phyloP scores from a whole-genome alignment of 2,329 filamentous ascomycete genomes.

The Cryphonectria parasitica region DNA sequence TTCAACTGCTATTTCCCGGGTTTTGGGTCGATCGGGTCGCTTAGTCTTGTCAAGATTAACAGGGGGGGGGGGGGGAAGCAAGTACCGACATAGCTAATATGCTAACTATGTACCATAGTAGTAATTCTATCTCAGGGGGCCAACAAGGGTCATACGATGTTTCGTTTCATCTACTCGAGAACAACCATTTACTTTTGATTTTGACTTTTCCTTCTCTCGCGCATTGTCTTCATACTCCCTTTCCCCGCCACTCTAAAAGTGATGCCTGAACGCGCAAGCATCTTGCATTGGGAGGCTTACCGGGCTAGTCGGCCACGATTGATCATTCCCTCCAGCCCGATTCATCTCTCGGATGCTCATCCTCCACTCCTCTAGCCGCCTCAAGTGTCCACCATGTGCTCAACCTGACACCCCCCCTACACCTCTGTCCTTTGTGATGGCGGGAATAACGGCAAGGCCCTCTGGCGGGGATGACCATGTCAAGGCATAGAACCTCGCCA shows the following conservation, averaged over 20 bases:
- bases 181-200: background rate
- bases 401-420: background rate
- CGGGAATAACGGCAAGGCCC: background rate
- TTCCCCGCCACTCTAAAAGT: background rate
- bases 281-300: background rate
- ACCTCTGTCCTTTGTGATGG: background rate
- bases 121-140: background rate
- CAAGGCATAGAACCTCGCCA: background rate
- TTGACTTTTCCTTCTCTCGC: no score
- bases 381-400: background rate
- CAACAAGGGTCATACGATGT: background rate
- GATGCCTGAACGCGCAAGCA: background rate
- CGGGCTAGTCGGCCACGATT: background rate
- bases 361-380: slow-evolving; percentile 3
- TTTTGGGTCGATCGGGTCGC: background rate
- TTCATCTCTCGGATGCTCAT: slow-evolving; percentile 20
- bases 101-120: background rate
- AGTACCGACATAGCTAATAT: slow-evolving; percentile 1
- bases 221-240: background rate
- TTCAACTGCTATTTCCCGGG: background rate
- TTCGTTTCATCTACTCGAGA: background rate
- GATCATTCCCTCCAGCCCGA: background rate
- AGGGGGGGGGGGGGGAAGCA: background rate
- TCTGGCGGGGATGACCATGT: background rate
- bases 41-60: background rate